These are phyloP conservation scores for Colletotrichum liriopes DNA, from an alignment of 2,329 filamentous ascomycete species.

Conservation along the genomic window DNA sequence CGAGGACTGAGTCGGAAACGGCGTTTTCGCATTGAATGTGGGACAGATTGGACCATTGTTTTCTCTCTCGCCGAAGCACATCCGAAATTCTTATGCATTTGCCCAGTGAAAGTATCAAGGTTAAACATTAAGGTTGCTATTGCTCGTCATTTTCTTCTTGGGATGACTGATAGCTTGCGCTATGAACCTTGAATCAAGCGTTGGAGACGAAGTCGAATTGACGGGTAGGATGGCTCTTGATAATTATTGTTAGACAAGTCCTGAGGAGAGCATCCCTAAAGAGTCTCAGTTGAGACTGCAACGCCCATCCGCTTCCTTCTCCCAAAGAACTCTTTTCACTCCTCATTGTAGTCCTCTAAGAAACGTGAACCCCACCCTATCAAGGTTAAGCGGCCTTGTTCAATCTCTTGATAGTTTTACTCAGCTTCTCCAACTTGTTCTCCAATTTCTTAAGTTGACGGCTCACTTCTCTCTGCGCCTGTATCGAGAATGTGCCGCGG, in stretches of 20 bases:
- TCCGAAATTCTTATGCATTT: neutral
- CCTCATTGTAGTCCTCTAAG: neutral
- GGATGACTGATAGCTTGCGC: neutral
- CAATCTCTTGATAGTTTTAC: constrained; percentile 22
- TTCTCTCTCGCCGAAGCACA: neutral
- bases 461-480: neutral
- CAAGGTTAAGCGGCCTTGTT: neutral
- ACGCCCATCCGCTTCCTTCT: neutral
- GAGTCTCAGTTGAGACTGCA: neutral
- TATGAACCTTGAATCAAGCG: neutral
- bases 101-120: neutral
- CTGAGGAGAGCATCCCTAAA: neutral
- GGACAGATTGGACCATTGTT: neutral
- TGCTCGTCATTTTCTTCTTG: neutral
- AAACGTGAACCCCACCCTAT: neutral
- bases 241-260: too few species aligned
- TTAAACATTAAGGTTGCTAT: neutral
- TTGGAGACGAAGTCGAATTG: neutral
- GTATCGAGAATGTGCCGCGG: neutral
- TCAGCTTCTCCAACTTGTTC: constrained; percentile 4
- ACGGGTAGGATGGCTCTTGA: neutral
- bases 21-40: neutral
- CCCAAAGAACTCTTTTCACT: neutral
- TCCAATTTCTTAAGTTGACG: constrained; percentile 15
- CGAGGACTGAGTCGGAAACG: neutral